A percentile compares a stretch with the other conserved stretches of the same genome.
Evolutionary conservation across 1,139 yeast species (phyloP).

Genomic region (Diutina catenulata): DNA sequence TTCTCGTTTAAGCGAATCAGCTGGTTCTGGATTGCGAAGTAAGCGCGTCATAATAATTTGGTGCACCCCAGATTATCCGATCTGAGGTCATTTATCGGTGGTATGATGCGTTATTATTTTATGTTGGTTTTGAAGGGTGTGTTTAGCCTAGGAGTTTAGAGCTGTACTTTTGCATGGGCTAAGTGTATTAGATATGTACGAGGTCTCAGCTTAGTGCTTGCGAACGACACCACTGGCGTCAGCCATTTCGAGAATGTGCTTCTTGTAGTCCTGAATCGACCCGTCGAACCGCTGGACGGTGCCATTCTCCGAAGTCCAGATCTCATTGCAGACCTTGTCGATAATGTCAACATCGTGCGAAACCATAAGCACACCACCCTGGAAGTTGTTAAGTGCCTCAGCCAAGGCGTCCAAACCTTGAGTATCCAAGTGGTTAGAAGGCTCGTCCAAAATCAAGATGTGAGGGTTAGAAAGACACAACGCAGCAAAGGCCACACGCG

Average conservation of each 20-base stretch:
- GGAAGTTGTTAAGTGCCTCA: slow-evolving; percentile 74
- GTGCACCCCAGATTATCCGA: too few relatives aligned
- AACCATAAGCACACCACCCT: slow-evolving; percentile 96
- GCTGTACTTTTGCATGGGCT: too few relatives aligned
- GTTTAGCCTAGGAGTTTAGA: too few relatives aligned
- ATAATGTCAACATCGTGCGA: slow-evolving; percentile 94
- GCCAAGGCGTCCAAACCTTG: slow-evolving; percentile 94
- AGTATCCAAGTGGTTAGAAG: slow-evolving; percentile 97
- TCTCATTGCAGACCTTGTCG: slow-evolving; percentile 77
- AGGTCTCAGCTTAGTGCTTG: slow-evolving; percentile 41
- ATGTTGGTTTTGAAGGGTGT: too few relatives aligned
- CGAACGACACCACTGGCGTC: slow-evolving; percentile 82
- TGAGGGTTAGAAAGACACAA: slow-evolving; percentile 89
- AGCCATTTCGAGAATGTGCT: slow-evolving; percentile 70
- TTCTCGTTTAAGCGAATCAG: too few relatives aligned
- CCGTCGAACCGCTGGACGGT: slow-evolving; percentile 75
- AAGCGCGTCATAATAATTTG: too few relatives aligned
- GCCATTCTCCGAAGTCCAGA: slow-evolving; percentile 90
- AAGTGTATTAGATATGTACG: too few relatives aligned
- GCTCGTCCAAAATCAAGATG: slow-evolving; percentile 87
- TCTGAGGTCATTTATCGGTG: too few relatives aligned
- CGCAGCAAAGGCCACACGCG: slow-evolving; percentile 96
- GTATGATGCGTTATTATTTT: too few relatives aligned
- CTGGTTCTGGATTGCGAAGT: too few relatives aligned
- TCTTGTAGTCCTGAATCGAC: slow-evolving; percentile 76